Evolutionary conservation across 257 asterid genomes (phyloP).

Genomic region (Jacaranda copaia): DNA sequence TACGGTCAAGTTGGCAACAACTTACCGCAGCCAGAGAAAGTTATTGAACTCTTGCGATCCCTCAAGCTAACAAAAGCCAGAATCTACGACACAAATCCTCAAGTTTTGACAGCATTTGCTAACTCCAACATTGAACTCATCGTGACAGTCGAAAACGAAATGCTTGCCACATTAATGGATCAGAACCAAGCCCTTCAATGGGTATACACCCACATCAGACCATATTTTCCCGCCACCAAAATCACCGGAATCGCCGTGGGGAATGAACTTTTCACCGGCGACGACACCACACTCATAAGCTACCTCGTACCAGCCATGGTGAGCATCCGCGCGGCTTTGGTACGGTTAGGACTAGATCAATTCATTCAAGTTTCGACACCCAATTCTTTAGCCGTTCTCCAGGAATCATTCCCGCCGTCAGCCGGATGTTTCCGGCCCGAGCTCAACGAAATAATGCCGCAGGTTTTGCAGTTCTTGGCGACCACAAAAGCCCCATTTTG

Average conservation of each 20-base stretch:
- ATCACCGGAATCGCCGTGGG: conserved; percentile 93
- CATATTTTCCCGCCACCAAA: conserved; percentile 71
- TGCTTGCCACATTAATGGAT: conserved; percentile 57
- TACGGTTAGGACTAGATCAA: conserved; percentile 53
- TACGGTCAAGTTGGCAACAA: conserved; percentile 91
- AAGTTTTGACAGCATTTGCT: conserved; percentile 68
- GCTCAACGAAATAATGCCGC: conserved; percentile 62
- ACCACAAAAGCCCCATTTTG: conserved; percentile 77
- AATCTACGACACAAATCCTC: conserved; percentile 87
- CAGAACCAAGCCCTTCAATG: conserved; percentile 72
- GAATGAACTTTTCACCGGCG: conserved; percentile 79
- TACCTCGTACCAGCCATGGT: conserved; percentile 81
- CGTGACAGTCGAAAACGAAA: conserved; percentile 76
- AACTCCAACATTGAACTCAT: conserved; percentile 68
- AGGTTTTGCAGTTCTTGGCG: conserved; percentile 61
- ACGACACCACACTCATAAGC: conserved; percentile 54
- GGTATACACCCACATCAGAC: conserved; percentile 65
- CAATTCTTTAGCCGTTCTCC: conserved; percentile 65
- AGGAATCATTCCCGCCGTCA: conserved; percentile 85
- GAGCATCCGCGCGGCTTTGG: conserved; percentile 73
- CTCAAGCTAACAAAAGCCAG: conserved; percentile 68
- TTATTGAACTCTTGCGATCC: conserved; percentile 65
- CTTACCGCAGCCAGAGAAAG: conserved; percentile 73
- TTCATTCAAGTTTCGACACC: conserved; percentile 79
- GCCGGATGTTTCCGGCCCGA: conserved; percentile 69